Percentiles rank a stretch among this genome's conserved stretches.
These are phyloP conservation scores for Gossypium raimondii DNA, from an alignment of 345 rosid genomes.

Conservation along the genomic window DNA sequence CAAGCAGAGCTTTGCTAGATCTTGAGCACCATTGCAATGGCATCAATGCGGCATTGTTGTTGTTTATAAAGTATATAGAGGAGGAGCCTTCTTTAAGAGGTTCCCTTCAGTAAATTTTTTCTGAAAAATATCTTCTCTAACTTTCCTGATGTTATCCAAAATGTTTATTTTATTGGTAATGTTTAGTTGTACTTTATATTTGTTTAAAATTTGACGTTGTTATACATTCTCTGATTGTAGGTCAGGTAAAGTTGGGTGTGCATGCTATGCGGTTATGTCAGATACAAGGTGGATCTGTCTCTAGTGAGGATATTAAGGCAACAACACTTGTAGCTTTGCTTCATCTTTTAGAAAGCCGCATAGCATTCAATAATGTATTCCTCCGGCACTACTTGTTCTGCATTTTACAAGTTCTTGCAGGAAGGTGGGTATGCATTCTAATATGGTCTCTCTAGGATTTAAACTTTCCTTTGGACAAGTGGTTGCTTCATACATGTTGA, in stretches of 20 bases:
- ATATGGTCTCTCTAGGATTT: conserved; percentile 3
- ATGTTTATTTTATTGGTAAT: background rate
- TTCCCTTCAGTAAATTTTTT: conserved; percentile 23
- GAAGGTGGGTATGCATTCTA: conserved; percentile 49
- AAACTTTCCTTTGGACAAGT: background rate
- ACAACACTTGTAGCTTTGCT: conserved; percentile 60
- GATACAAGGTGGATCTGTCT: conserved; percentile 44
- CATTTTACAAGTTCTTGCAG: conserved; percentile 76
- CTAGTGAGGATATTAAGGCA: conserved; percentile 41
- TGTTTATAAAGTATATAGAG: conserved; percentile 63
- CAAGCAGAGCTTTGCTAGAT: conserved; percentile 87
- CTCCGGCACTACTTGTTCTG: conserved; percentile 85
- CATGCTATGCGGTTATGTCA: conserved; percentile 85
- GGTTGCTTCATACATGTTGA: background rate
- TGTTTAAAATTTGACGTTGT: background rate
- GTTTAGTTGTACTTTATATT: conserved; percentile 13
- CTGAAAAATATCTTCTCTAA: background rate
- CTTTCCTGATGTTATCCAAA: background rate
- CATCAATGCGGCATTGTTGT: conserved; percentile 62
- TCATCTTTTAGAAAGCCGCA: conserved; percentile 62
- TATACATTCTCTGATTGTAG: conserved; percentile 43
- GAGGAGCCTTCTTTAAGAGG: conserved; percentile 90
- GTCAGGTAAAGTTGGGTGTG: conserved; percentile 73
- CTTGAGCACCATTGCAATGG: conserved; percentile 83
- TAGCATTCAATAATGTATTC: conserved; percentile 62